Conservation (phyloP, 139 green algal genomes). For the Limnomonas spitsbergensis region DNA sequence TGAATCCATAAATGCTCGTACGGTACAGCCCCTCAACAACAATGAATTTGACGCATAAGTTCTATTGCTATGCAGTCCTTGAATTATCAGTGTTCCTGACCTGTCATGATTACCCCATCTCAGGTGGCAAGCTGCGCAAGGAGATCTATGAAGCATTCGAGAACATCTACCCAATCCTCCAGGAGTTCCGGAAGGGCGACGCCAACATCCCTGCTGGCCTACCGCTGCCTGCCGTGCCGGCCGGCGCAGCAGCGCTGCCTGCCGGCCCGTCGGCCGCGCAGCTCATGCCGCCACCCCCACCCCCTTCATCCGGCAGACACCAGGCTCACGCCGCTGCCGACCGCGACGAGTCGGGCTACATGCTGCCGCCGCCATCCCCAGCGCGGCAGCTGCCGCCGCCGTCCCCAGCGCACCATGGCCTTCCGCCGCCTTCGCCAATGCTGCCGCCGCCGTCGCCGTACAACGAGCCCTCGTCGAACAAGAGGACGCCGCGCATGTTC, state of each 20-base stretch:
- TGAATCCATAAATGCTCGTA: no score
- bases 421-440: not conserved
- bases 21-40: no score
- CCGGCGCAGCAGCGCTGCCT: not conserved
- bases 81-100: no score
- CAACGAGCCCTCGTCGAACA: not conserved
- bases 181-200: constrained; percentile 84
- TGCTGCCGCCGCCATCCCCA: constrained; percentile 21
- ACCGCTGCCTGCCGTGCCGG: not conserved
- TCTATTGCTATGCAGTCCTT: no score
- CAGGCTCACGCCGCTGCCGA: not conserved
- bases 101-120: no score
- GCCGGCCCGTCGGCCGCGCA: not conserved
- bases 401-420: constrained; percentile 3
- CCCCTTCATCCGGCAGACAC: no score
- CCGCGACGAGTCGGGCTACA: not conserved
- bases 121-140: constrained; percentile 84
- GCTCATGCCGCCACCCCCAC: not conserved
- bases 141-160: constrained; percentile 98
- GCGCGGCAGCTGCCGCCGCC: constrained; percentile 18
- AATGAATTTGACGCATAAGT: no score
- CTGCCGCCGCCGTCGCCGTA: not conserved
- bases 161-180: constrained; percentile 95
- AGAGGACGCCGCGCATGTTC: not conserved
- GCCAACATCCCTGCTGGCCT: constrained; percentile 26